Evolutionary conservation across 2,329 filamentous ascomycete genomes (phyloP).

Genomic region (Fusarium verrucosum): DNA sequence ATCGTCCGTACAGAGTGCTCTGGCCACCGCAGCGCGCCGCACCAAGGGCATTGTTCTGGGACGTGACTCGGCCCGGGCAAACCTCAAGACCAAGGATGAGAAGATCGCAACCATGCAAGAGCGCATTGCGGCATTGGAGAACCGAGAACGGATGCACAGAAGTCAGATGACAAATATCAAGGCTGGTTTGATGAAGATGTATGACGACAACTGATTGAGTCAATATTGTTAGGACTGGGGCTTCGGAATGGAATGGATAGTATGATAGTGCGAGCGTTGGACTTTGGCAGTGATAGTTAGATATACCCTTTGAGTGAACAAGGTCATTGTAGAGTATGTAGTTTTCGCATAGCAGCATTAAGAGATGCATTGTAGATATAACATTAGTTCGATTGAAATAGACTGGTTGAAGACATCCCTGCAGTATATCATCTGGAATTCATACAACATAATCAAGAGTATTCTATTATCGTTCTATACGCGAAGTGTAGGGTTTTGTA

Average conservation of each 20-base stretch:
- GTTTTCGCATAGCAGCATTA: background rate
- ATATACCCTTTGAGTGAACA: constrained; percentile 28
- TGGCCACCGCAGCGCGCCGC: constrained; percentile 66
- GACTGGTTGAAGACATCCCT: background rate
- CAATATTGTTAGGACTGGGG: background rate
- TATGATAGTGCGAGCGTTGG: background rate
- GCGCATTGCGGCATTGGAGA: constrained; percentile 53
- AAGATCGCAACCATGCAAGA: constrained; percentile 51
- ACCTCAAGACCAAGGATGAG: constrained; percentile 69
- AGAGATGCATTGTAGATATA: background rate
- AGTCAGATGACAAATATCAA: constrained; percentile 52
- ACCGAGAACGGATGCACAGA: constrained; percentile 46
- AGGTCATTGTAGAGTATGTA: background rate
- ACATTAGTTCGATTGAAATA: background rate
- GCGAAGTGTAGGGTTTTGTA: constrained; percentile 7
- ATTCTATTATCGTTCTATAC: constrained; percentile 16
- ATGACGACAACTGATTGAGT: constrained; percentile 46
- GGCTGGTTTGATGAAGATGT: constrained; percentile 50
- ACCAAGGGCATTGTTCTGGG: constrained; percentile 70
- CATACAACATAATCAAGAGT: background rate
- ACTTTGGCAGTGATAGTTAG: constrained; percentile 3
- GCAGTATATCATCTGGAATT: background rate
- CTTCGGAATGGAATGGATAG: background rate
- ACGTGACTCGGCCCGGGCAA: constrained; percentile 71
- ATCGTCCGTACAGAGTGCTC: constrained; percentile 52